Percentiles rank a stretch among this genome's conserved stretches.
Conservation (phyloP, 2,329 filamentous ascomycete genomes). For the Phyllosticta capitalensis region DNA sequence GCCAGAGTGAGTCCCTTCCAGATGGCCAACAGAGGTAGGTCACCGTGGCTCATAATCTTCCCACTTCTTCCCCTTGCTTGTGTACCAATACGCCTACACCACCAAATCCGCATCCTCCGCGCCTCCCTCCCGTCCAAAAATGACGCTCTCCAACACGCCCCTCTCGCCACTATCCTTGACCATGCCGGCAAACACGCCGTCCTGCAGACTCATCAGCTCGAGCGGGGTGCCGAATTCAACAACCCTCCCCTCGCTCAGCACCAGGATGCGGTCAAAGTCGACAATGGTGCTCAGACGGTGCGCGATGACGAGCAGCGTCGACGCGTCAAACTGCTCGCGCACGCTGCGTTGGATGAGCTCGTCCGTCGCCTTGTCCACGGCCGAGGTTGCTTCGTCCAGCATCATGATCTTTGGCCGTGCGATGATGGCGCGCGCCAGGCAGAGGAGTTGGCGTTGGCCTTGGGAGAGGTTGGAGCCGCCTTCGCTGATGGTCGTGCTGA, state of each 20-base stretch:
- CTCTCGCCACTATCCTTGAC: conserved; percentile 8
- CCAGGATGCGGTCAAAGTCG: conserved; percentile 19
- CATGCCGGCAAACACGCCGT: conserved; percentile 6
- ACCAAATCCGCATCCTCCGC: neutral
- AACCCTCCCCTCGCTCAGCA: conserved; percentile 17
- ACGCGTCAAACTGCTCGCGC: conserved; percentile 14
- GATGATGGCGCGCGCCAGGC: conserved; percentile 17
- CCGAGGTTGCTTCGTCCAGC: conserved; percentile 69
- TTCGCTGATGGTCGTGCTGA: conserved; percentile 14
- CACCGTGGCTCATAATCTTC: too few relatives aligned
- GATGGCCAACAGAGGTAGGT: too few relatives aligned
- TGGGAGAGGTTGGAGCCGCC: conserved; percentile 15
- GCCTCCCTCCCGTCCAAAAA: neutral
- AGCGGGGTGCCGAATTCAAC: conserved; percentile 15
- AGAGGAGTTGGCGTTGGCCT: conserved; percentile 18
- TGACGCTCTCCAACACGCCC: neutral
- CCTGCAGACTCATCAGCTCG: conserved; percentile 3
- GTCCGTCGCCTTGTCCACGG: conserved; percentile 26
- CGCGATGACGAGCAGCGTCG: conserved; percentile 20
- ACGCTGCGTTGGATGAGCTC: conserved; percentile 15
- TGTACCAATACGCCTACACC: too few relatives aligned
- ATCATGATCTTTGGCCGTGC: conserved; percentile 64
- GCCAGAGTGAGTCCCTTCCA: too few relatives aligned
- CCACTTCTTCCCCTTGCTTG: too few relatives aligned
- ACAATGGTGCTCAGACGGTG: conserved; percentile 20